These are phyloP conservation scores for Podila epigama DNA, from an alignment of 192 early-diverging fungal genomes.

Conservation along the genomic window DNA sequence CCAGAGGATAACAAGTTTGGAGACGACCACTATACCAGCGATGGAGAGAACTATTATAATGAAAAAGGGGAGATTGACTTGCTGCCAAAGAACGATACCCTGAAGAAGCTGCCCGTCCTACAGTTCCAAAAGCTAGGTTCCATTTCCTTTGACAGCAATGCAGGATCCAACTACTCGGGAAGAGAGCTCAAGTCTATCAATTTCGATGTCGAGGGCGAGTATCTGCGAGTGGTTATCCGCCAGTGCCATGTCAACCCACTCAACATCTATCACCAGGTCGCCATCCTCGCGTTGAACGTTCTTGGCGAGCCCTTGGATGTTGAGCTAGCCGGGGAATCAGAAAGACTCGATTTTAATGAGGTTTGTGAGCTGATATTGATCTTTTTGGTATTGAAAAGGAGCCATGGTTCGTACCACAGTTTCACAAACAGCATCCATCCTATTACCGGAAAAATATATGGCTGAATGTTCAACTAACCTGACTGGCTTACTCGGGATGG, in stretches of 20 bases:
- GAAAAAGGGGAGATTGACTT: background rate
- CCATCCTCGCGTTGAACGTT: conserved; percentile 67
- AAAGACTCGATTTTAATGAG: conserved; percentile 35
- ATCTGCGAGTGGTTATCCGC: conserved; percentile 70
- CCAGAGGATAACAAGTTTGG: conserved; percentile 1
- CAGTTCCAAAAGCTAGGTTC: conserved; percentile 60
- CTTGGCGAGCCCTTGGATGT: conserved; percentile 60
- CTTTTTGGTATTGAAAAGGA: background rate
- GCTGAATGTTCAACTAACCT: no score
- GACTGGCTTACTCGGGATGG: no score
- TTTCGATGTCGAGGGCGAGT: conserved; percentile 71
- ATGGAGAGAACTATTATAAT: background rate
- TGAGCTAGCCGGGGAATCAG: conserved; percentile 30
- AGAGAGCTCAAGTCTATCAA: conserved; percentile 82
- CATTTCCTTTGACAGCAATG: conserved; percentile 72
- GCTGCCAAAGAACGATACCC: background rate
- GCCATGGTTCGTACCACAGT: background rate
- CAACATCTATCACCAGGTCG: conserved; percentile 81
- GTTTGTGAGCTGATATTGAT: background rate
- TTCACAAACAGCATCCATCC: background rate
- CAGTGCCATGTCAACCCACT: conserved; percentile 74
- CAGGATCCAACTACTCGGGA: conserved; percentile 63
- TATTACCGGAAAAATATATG: no score
- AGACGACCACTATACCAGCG: conserved; percentile 2
- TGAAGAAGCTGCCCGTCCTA: conserved; percentile 28